Base-by-base conservation (phyloP, 768 basidiomycete species). In the Tulasnella sp. region DNA sequence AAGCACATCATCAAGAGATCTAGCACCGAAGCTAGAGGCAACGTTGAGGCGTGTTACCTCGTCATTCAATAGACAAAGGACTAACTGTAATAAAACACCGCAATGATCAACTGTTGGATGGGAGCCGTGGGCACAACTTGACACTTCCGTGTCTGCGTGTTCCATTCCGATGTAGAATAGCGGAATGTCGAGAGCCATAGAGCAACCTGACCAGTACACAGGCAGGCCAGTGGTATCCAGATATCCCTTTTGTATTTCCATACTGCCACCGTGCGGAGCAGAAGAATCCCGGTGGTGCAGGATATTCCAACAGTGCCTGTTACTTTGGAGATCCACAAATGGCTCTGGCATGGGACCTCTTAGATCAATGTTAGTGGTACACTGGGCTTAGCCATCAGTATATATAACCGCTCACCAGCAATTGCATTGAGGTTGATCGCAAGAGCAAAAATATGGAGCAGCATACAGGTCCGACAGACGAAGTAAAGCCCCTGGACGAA, bases 181-280 rank as follows among this genome's bases (percentile, higher is more conserved):
- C 47, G 58, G 58, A 59, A 56, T 27, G 55, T 59, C 21, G 48
- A 30, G 47, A 32, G 10, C 58, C 58, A 59, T 29, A 59, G 58
- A 38, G 42, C 24, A 19, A 50, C 49, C 30, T 59, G 58, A 21
- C 8, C 58, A 47, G 49, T 23, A 7, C 27, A 48, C 47, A 59
- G 21, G 19, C 11, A 11, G 19, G 19, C 50, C 19, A 59, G 58
- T 5, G 58, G 58, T 44, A 59, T 50, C 47, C 47, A 51, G 10
- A 59, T 15, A 11, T 17, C 9, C 50, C 38, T 59, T 21, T 59
- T 26, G 23, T 41, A 21, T 11, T 59, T 29, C 58, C 58, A 59
- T 11, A 59, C 58, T 17, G 44, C 47, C 4, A 21, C 44, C 4
- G 47, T 50, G 19, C 58, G 58, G 15, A 59, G 27, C 4, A 59